Evolutionary conservation across 192 early-diverging fungal genomes (phyloP).

Genomic region (Thamnidium elegans): DNA sequence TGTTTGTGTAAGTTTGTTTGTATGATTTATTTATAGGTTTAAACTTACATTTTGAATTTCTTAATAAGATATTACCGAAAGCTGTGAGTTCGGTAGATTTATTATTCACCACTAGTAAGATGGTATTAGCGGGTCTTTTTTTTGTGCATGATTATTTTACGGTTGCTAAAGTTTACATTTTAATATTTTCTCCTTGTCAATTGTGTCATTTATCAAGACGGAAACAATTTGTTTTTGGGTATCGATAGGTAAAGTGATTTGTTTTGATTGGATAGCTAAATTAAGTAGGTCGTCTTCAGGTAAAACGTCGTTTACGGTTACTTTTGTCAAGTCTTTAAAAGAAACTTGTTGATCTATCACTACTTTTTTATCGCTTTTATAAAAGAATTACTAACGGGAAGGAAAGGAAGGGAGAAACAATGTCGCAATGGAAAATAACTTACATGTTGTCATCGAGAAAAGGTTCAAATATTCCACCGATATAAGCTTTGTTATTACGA

Average conservation of each 20-base stretch:
- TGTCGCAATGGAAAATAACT: background rate
- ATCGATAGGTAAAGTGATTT: constrained; percentile 14
- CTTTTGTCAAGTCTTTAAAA: background rate
- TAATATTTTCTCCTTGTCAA: constrained; percentile 2
- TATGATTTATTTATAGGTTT: background rate
- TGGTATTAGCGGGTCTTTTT: background rate
- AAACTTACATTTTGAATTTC: constrained; percentile 21
- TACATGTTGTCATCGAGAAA: constrained; percentile 16
- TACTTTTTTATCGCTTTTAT: background rate
- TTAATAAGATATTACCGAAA: constrained; percentile 21
- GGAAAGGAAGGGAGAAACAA: too few species aligned
- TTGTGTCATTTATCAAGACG: background rate
- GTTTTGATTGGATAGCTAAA: constrained; percentile 1
- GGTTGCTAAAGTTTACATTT: constrained; percentile 6
- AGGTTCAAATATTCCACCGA: constrained; percentile 21
- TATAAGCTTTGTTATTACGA: constrained; percentile 2
- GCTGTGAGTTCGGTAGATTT: constrained; percentile 19
- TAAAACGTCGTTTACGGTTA: constrained; percentile 19
- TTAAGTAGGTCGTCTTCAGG: constrained; percentile 19
- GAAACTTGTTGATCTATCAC: background rate
- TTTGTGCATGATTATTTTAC: background rate
- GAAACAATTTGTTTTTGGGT: constrained; percentile 15
- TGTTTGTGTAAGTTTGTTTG: background rate
- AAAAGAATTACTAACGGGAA: too few species aligned
- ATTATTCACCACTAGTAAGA: constrained; percentile 14